These are phyloP conservation scores for Citrus maxima DNA, from an alignment of 345 rosid species.

Conservation along the genomic window DNA sequence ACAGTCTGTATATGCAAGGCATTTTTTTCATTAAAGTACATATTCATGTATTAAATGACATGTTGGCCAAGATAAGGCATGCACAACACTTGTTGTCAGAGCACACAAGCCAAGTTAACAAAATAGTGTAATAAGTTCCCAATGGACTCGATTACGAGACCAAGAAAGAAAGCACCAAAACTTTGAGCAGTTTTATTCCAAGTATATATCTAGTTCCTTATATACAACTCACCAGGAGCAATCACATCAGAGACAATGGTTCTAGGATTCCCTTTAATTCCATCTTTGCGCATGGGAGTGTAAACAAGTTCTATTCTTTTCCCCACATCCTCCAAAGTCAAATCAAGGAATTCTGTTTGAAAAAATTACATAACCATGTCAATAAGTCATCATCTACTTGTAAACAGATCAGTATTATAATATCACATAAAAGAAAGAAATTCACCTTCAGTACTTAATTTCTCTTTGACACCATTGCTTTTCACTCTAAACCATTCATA, in stretches of 20 bases:
- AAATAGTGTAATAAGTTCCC: not conserved
- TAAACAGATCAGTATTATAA: not conserved
- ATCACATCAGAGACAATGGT: slow-evolving; percentile 62
- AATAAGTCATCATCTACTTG: slow-evolving; percentile 9
- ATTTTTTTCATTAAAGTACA: not conserved
- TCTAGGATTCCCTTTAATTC: slow-evolving; percentile 61
- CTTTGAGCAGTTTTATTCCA: not conserved
- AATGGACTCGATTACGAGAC: not conserved
- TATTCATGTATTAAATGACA: not conserved
- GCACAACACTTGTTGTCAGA: not conserved
- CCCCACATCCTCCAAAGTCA: slow-evolving; percentile 81
- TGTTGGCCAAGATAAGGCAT: not conserved
- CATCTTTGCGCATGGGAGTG: slow-evolving; percentile 88
- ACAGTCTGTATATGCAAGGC: not conserved
- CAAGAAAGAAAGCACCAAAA: not conserved
- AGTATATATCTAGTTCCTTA: not conserved
- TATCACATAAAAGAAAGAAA: slow-evolving; percentile 2
- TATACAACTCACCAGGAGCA: slow-evolving; percentile 65
- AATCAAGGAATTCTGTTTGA: slow-evolving; percentile 70
- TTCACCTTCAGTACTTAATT: slow-evolving; percentile 62
- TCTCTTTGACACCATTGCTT: slow-evolving; percentile 61
- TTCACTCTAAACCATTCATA: slow-evolving; percentile 85
- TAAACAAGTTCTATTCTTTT: slow-evolving; percentile 71
- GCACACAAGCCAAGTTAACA: not conserved
- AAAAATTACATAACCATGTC: slow-evolving; percentile 13